A percentile compares a stretch with the other conserved stretches of the same genome.
Evolutionary conservation across 345 rosid genomes (phyloP).

Genomic region (Anastatica hierochuntica): DNA sequence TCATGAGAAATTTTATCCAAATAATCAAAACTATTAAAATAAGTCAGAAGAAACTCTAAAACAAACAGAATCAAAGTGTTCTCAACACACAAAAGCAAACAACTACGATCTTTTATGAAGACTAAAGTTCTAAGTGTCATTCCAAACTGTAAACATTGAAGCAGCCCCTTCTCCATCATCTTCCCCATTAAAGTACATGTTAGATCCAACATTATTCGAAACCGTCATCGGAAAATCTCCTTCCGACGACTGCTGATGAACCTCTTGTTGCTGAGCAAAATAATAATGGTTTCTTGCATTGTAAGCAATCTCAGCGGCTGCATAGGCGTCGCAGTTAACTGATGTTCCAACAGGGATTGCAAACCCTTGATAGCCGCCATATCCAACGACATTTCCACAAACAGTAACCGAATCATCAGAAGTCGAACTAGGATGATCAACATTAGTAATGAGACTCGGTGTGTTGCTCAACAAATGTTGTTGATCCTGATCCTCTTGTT

Average conservation of each 20-base stretch:
- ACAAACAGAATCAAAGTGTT: slow-evolving; percentile 7
- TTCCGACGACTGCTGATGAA: slow-evolving; percentile 1
- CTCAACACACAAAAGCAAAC: slow-evolving; percentile 4
- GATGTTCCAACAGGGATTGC: slow-evolving; percentile 26
- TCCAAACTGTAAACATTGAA: slow-evolving; percentile 49
- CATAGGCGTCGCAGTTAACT: slow-evolving; percentile 19
- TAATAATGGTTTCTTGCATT: slow-evolving; percentile 37
- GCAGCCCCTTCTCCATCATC: not conserved
- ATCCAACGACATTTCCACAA: slow-evolving; percentile 11
- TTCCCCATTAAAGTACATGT: not conserved
- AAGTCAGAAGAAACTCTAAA: not conserved
- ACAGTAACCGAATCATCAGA: not conserved
- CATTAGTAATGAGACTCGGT: slow-evolving; percentile 34
- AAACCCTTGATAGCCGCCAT: slow-evolving; percentile 32
- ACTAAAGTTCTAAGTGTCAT: slow-evolving; percentile 23
- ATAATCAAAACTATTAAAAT: not conserved
- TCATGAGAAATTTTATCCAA: not conserved
- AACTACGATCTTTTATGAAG: not conserved
- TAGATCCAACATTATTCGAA: slow-evolving; percentile 33
- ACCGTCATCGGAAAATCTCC: slow-evolving; percentile 14
- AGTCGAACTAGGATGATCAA: not conserved
- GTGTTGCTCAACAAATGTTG: slow-evolving; percentile 36
- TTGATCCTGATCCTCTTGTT: slow-evolving; percentile 45
- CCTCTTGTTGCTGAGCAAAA: slow-evolving; percentile 25
- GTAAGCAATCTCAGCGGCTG: slow-evolving; percentile 29